phyloP scores from a whole-genome alignment of 1,284 basidiomycete species.

The Cystobasidiaceae sp. region DNA sequence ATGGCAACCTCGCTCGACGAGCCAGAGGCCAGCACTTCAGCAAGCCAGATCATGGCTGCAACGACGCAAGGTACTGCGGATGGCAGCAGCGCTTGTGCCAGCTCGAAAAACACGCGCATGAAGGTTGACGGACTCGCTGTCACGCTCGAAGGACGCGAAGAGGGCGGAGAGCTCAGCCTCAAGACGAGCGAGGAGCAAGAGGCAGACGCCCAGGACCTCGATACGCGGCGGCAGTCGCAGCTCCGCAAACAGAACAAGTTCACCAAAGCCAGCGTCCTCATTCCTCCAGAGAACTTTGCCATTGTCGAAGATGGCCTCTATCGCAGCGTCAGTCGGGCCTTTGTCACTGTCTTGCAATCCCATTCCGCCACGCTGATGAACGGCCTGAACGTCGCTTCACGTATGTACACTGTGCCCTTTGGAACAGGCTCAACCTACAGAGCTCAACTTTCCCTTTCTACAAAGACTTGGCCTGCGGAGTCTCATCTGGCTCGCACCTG shows the following conservation, averaged over 20 bases:
- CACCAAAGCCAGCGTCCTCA: conserved; percentile 35
- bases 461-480: conserved; percentile 52
- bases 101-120: not conserved
- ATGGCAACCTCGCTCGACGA: too few species aligned
- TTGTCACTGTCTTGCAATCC: not conserved
- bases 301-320: conserved; percentile 52
- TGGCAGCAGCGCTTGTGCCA: not conserved
- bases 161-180: not conserved
- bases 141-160: conserved; percentile 10
- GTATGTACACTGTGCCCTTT: not conserved
- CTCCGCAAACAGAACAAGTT: conserved; percentile 25
- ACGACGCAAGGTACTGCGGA: not conserved
- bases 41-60: too few species aligned
- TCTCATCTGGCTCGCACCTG: conserved; percentile 55
- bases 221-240: conserved; percentile 23
- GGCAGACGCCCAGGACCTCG: conserved; percentile 5
- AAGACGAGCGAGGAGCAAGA: conserved; percentile 7
- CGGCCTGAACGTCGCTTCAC: too few species aligned
- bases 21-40: too few species aligned
- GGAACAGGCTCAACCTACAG: conserved; percentile 52
- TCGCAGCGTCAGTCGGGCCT: conserved; percentile 44
- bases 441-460: conserved; percentile 54
- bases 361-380: not conserved
- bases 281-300: conserved; percentile 51
- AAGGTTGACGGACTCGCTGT: conserved; percentile 9